phyloP scores from a whole-genome alignment of 441 rosid genomes.

The Flueggea neowawraea region DNA sequence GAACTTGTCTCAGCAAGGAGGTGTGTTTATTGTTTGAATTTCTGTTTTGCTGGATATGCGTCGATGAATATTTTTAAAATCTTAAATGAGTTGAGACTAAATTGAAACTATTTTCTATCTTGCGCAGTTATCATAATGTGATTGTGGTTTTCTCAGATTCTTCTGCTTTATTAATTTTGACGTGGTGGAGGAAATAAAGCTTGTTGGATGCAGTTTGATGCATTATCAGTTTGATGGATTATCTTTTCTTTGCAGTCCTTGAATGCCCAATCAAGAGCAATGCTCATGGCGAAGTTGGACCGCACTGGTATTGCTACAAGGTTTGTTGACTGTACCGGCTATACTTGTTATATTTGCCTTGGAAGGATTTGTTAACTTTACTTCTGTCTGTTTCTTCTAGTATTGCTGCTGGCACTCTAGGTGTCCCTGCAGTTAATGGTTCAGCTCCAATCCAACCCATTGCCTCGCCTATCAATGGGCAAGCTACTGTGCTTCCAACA shows the following conservation, averaged over 20 bases:
- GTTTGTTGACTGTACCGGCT: constrained; percentile 28
- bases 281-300: constrained; percentile 85
- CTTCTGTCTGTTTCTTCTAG: constrained; percentile 24
- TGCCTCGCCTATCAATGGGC: constrained; percentile 47
- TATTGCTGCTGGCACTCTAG: constrained; percentile 61
- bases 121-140: no score
- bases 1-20: no score
- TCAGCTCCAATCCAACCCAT: constrained; percentile 44
- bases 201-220: constrained; percentile 4
- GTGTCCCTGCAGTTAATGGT: constrained; percentile 65
- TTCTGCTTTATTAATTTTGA: no score
- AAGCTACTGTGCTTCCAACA: constrained; percentile 48
- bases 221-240: neutral
- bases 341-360: neutral
- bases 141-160: no score
- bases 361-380: neutral
- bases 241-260: constrained; percentile 46
- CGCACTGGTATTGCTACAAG: constrained; percentile 82
- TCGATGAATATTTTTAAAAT: no score
- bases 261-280: constrained; percentile 88
- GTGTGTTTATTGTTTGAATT: no score
- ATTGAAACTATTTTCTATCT: no score
- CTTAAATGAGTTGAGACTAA: no score
- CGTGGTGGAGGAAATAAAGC: neutral
- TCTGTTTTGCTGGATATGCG: no score